Evolutionary conservation across 176 grass and related monocot genomes (phyloP), one percentile per base, ranked within the genome.

Genomic region (Musa schizocarpa): DNA sequence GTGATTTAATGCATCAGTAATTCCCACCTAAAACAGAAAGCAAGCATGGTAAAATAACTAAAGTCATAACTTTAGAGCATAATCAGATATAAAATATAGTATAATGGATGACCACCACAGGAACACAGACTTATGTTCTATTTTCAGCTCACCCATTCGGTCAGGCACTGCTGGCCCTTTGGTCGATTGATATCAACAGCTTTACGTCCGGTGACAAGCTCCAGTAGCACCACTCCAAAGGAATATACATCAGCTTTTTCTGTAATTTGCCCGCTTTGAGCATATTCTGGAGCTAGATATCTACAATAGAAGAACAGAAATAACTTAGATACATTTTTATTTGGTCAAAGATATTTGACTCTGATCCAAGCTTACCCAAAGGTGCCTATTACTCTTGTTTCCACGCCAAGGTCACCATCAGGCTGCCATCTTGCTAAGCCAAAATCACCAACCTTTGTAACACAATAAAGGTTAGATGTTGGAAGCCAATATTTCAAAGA

Each of bases 181-280:
- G 96, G 96, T 78, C 85, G 78, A 67, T 95, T 92, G 80, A 99
- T 99, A 77, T 99, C 96, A 74, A 99, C 85, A 48, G 96, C 96
- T 86, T 94, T 99, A 9, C 91, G 82, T 14, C 96, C 96, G 9
- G 96, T 99, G 78, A 99, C 91, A 54, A 99, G 88, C 61, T 99
- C 96, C 65, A 99, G 84, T 22, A 99, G 77, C 67, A 99, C 96
- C 65, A 99, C 96, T 65, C 96, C 96, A 68, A 99, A 99, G 50
- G 91, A 94, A 71, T 94, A 99, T 23, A 95, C 96, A 81, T 99
- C 96, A 24, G 96, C 96, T 68, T 99, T 95, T 80, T 99, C 96
- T 43, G 96, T 99, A 80, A 99, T 95, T 72, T 99, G 96, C 53
- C 96, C 96, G 68, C 86, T 99, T 74, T 99, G 91, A 1, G 91